These are phyloP conservation scores for Thozetella sp. DNA, from an alignment of 495 filamentous ascomycete species.

Conservation along the genomic window DNA sequence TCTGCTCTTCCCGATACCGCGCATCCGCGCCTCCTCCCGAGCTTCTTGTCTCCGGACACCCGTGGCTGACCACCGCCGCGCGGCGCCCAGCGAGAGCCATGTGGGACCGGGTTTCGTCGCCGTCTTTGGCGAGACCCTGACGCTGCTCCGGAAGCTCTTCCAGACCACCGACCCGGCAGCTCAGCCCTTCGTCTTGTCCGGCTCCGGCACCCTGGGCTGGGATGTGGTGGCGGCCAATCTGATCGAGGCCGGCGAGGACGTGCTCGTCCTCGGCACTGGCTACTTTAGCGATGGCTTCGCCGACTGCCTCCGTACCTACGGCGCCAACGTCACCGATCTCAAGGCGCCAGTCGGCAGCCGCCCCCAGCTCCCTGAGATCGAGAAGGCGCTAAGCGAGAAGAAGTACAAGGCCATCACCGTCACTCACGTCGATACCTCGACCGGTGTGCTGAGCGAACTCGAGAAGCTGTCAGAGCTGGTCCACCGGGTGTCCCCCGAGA, in stretches of 20 bases:
- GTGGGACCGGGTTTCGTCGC: conserved; percentile 86
- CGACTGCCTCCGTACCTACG: conserved; percentile 88
- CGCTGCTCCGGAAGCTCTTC: conserved; percentile 89
- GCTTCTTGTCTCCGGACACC: neutral
- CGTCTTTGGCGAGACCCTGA: conserved; percentile 85
- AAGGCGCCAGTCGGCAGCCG: conserved; percentile 87
- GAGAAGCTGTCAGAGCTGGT: conserved; percentile 81
- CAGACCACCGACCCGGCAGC: conserved; percentile 78
- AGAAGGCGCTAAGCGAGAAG: conserved; percentile 84
- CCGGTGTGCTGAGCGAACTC: conserved; percentile 90
- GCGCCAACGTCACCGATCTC: conserved; percentile 84
- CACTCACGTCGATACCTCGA: conserved; percentile 97
- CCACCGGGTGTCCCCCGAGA: conserved; percentile 83
- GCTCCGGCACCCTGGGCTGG: conserved; percentile 96
- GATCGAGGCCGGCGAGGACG: conserved; percentile 84
- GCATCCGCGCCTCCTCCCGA: no score
- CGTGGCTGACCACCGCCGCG: conserved; percentile 6
- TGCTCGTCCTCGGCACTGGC: conserved; percentile 89
- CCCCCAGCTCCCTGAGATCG: conserved; percentile 83
- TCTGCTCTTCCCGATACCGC: no score
- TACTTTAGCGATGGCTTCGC: conserved; percentile 98
- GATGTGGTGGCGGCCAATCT: conserved; percentile 92
- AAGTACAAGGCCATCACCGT: conserved; percentile 90
- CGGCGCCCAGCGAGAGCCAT: conserved; percentile 81
- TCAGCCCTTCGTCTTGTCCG: conserved; percentile 91